Evolutionary conservation across 164 flowering plant genomes (phyloP).

Genomic region (Litsea cubeba): DNA sequence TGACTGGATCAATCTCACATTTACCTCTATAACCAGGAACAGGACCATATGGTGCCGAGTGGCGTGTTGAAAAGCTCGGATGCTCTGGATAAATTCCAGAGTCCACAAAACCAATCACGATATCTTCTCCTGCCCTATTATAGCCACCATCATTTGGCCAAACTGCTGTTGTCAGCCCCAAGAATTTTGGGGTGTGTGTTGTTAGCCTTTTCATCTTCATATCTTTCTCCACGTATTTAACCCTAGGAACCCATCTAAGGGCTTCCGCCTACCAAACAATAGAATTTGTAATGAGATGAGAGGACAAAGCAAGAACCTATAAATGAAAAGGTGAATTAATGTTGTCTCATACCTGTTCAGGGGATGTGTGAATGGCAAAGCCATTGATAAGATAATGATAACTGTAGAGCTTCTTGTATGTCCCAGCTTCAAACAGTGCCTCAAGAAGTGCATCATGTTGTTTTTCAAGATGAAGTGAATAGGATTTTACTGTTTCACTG

Average conservation of each 20-base stretch:
- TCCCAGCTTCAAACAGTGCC: constrained; percentile 63
- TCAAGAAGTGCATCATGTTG: constrained; percentile 92
- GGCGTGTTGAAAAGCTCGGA: constrained; percentile 71
- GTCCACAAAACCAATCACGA: constrained; percentile 92
- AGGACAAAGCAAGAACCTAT: neutral
- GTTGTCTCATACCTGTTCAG: constrained; percentile 69
- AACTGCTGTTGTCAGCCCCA: constrained; percentile 96
- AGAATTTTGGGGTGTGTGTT: constrained; percentile 92
- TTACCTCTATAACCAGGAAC: constrained; percentile 76
- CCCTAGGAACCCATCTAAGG: constrained; percentile 67
- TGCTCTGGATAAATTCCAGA: constrained; percentile 90
- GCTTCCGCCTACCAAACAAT: constrained; percentile 73
- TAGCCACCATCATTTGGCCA: constrained; percentile 98
- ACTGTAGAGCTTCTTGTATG: constrained; percentile 86
- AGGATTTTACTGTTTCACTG: constrained; percentile 75
- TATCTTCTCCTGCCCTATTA: constrained; percentile 88
- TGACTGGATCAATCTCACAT: constrained; percentile 82
- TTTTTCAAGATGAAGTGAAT: constrained; percentile 73
- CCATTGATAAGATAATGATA: constrained; percentile 91
- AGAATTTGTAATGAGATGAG: constrained; percentile 4
- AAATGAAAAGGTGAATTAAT: neutral
- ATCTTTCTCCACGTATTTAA: constrained; percentile 83
- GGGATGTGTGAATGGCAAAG: constrained; percentile 74
- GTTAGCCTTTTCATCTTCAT: constrained; percentile 89
- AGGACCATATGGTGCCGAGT: constrained; percentile 75